These are phyloP conservation scores for Gaultheria prostrata DNA, from an alignment of 148 eudicot genomes.

Conservation along the genomic window DNA sequence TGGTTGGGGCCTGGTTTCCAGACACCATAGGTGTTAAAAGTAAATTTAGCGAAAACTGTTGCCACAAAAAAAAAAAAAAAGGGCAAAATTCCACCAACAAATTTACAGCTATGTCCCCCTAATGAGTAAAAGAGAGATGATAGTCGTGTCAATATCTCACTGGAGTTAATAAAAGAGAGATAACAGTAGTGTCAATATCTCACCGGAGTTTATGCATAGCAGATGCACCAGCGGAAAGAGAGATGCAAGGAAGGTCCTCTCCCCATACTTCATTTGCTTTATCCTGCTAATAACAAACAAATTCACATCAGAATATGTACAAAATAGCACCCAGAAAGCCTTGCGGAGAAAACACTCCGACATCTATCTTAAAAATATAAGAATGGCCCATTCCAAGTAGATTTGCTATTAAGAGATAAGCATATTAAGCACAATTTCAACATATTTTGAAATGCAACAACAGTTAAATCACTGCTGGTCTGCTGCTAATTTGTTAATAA, in stretches of 20 bases:
- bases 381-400: background rate
- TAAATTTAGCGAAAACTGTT: background rate
- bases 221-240: constrained; percentile 77
- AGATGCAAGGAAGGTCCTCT: constrained; percentile 63
- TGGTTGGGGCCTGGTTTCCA: constrained; percentile 78
- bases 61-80: background rate
- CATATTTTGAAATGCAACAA: background rate
- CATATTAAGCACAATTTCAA: background rate
- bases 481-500: background rate
- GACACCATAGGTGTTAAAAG: background rate
- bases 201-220: constrained; percentile 94
- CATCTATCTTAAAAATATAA: background rate
- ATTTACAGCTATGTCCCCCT: too few species aligned
- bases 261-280: constrained; percentile 73
- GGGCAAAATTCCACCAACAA: background rate
- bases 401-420: background rate
- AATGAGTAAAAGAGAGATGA: background rate
- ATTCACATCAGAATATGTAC: background rate
- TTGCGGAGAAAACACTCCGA: background rate
- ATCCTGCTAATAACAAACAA: constrained; percentile 41
- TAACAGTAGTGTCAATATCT: constrained; percentile 10
- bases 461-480: background rate
- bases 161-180: constrained; percentile 41
- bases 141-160: constrained; percentile 29
- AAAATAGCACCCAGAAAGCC: background rate